These are phyloP conservation scores for Pseudozyma pruni DNA, from an alignment of 1,284 basidiomycete species.

Conservation along the genomic window DNA sequence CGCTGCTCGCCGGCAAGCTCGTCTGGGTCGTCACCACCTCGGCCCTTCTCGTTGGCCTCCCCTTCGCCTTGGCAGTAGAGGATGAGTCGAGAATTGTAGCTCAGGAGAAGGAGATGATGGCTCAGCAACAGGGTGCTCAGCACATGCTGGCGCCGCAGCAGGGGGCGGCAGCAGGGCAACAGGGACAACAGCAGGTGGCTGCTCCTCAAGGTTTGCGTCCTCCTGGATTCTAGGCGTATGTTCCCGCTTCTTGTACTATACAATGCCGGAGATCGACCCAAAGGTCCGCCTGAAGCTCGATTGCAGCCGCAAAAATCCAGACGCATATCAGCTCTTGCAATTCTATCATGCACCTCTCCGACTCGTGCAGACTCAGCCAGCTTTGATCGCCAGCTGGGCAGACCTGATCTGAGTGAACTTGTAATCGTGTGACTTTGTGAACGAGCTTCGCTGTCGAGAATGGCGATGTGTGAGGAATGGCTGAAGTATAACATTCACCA, in stretches of 20 bases:
- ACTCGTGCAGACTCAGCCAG: too few species aligned
- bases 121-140: slow-evolving; percentile 90
- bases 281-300: too few species aligned
- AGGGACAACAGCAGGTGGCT: slow-evolving; percentile 15
- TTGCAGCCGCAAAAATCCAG: background rate
- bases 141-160: slow-evolving; percentile 65
- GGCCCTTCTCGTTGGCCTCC: slow-evolving; percentile 89
- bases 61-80: slow-evolving; percentile 90
- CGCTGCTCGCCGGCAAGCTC: slow-evolving; percentile 82
- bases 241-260: too few species aligned
- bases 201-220: slow-evolving; percentile 56
- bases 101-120: slow-evolving; percentile 93
- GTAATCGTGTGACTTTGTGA: background rate
- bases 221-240: slow-evolving; percentile 58
- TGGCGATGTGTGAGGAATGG: too few species aligned
- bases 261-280: too few species aligned
- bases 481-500: too few species aligned
- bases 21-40: slow-evolving; percentile 96
- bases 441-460: too few species aligned
- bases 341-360: slow-evolving; percentile 14
- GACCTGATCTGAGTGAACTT: background rate
- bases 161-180: slow-evolving; percentile 2
- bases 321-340: background rate
- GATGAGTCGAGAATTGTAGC: slow-evolving; percentile 93
- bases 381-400: too few species aligned